phyloP scores from a whole-genome alignment of 306 rosid species.

The Fragaria nilgerrensis region DNA sequence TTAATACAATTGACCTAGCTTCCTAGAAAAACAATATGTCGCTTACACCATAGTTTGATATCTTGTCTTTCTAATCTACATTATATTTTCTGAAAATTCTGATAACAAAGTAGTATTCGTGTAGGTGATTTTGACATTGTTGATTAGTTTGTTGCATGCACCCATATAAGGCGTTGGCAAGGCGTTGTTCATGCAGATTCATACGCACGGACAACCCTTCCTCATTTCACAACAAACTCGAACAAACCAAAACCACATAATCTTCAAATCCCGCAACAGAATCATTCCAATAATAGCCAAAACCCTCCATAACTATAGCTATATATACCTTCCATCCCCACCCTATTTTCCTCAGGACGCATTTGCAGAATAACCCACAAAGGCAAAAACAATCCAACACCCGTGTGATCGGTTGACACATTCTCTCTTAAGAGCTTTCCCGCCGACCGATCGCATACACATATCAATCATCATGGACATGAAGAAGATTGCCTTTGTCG shows the following conservation, averaged over 20 bases:
- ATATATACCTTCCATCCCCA: conserved; percentile 6
- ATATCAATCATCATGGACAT: conserved; percentile 9
- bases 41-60: no score
- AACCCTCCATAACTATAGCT: background rate
- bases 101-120: no score
- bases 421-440: background rate
- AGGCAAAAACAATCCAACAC: background rate
- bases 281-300: background rate
- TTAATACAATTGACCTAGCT: no score
- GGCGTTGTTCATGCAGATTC: conserved; percentile 6
- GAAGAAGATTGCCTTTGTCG: conserved; percentile 19
- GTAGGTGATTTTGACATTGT: no score
- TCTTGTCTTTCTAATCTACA: no score
- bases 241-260: background rate
- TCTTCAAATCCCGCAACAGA: background rate
- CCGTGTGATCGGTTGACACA: background rate
- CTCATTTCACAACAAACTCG: background rate
- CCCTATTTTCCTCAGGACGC: conserved; percentile 14
- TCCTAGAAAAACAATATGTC: no score
- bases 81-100: no score
- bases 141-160: no score
- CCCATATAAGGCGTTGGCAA: background rate
- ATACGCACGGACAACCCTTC: background rate
- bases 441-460: background rate
- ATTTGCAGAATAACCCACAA: background rate